Evolutionary conservation across 768 basidiomycete genomes (phyloP).

Genomic region (Lactarius hatsudake): DNA sequence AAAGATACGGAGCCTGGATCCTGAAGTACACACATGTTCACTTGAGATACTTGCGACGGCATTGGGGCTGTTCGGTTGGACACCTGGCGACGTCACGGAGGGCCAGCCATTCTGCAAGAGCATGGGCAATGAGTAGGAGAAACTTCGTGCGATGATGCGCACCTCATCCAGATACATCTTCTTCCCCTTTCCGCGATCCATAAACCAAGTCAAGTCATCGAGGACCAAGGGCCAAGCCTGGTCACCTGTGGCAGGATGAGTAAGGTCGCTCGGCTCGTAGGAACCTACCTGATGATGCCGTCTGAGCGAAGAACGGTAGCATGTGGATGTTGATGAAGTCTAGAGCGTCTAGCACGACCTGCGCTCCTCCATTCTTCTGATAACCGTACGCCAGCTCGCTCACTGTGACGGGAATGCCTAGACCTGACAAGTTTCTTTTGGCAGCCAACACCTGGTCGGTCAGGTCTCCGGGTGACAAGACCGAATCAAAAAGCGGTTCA

Average conservation of each 20-base stretch:
- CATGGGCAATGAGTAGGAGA: background rate
- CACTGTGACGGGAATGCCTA: conserved; percentile 67
- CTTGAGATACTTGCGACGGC: conserved; percentile 63
- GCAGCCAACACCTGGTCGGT: conserved; percentile 49
- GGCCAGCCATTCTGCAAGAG: conserved; percentile 73
- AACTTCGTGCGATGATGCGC: conserved; percentile 17
- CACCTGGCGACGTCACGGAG: conserved; percentile 55
- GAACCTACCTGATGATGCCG: conserved; percentile 52
- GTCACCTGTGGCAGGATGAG: conserved; percentile 39
- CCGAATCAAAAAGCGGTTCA: conserved; percentile 63
- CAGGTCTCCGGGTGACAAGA: conserved; percentile 47
- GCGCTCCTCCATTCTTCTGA: conserved; percentile 49
- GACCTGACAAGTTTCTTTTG: conserved; percentile 46
- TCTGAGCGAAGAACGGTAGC: conserved; percentile 61
- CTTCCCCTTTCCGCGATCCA: conserved; percentile 59
- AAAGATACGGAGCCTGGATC: background rate
- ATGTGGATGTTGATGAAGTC: conserved; percentile 69
- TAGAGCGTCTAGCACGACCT: conserved; percentile 54
- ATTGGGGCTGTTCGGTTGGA: conserved; percentile 60
- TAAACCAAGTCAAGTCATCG: conserved; percentile 64
- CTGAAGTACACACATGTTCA: conserved; percentile 43
- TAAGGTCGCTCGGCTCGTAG: background rate
- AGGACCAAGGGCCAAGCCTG: conserved; percentile 61
- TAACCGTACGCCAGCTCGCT: conserved; percentile 43
- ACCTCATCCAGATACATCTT: conserved; percentile 77